A percentile compares a stretch with the other conserved stretches of the same genome.
These are phyloP conservation scores for Dalechampia spathulata DNA, from an alignment of 441 rosid genomes.

Conservation along the genomic window DNA sequence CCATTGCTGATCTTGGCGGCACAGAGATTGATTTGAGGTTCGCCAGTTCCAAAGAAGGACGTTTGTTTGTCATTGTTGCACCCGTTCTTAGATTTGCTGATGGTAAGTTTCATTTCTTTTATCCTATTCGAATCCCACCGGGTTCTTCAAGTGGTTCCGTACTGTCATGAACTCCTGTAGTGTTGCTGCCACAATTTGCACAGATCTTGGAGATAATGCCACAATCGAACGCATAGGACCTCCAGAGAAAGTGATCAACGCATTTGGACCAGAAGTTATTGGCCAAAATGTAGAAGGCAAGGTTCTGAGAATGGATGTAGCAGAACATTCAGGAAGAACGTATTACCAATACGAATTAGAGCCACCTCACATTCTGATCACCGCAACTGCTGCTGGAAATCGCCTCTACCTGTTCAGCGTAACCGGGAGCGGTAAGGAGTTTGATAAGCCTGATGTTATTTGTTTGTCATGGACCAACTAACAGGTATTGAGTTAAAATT, in stretches of 20 bases:
- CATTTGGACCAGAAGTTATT: constrained; percentile 89
- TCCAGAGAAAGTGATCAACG: constrained; percentile 76
- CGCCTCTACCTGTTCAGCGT: constrained; percentile 77
- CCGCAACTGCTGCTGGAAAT: constrained; percentile 96
- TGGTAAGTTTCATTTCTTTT: constrained; percentile 34
- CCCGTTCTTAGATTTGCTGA: constrained; percentile 92
- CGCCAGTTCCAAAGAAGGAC: constrained; percentile 79
- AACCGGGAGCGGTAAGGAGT: constrained; percentile 54
- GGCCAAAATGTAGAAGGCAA: constrained; percentile 93
- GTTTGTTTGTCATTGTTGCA: constrained; percentile 74
- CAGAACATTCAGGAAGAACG: constrained; percentile 59
- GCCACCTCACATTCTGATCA: constrained; percentile 84
- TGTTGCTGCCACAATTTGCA: neutral
- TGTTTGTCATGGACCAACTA: neutral
- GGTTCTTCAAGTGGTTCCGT: neutral
- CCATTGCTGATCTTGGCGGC: constrained; percentile 95
- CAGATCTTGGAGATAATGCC: constrained; percentile 63
- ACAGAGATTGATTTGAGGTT: constrained; percentile 94
- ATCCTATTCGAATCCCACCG: too few relatives aligned
- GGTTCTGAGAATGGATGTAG: constrained; percentile 55
- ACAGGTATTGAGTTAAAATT: neutral
- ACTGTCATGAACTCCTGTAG: neutral
- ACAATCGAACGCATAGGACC: constrained; percentile 76
- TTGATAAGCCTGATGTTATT: neutral
- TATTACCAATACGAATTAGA: constrained; percentile 86